Evolutionary conservation across 2,329 filamentous ascomycete genomes (phyloP), one percentile per base, ranked within the genome.

Genomic region (Stachybotrys chlorohalonatus): DNA sequence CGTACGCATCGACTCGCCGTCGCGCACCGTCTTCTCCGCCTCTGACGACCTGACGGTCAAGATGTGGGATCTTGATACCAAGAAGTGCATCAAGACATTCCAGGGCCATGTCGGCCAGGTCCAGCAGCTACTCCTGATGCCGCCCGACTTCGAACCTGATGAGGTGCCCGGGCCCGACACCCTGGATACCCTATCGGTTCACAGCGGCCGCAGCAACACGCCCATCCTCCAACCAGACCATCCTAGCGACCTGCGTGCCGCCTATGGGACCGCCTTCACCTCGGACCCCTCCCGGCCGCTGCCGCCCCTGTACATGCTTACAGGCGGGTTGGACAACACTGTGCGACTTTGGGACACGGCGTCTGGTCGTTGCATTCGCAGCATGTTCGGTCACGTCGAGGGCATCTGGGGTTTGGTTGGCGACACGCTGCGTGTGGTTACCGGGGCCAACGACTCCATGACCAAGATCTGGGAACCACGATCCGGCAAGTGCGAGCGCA

Each of bases 321-420:
- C 92, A 0, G 92, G 90, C 52, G 91, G 90, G 0, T 80, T 99
- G 16, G 94, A 99, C 70, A 88, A 86, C 55, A 96, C 91, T 0
- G 89, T 97, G 58, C 86, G 93, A 11, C 80, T 97, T 17, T 99
- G 94, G 93, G 90, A 96, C 67, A 89, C 91, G 1, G 82, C 81
- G 6, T 87, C 87, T 0, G 90, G 90, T 45, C 83, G 84, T 59
- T 96, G 90, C 64, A 79, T 96, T 39, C 88, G 90, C 58, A 95
- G 90, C 36, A 95, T 96, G 76, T 99, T 97, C 67, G 94, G 94
- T 0, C 94, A 99, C 65, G 82, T 99, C 24, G 94, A 99, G 70
- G 94, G 94, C 36, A 87, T 99, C 17, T 99, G 94, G 94, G 88
- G 89, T 6, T 78, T 99, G 3, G 90, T 89, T 0, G 93, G 89